Evolutionary conservation across 1,284 basidiomycete species (phyloP).

Genomic region (Ceratobasidium sp.): DNA sequence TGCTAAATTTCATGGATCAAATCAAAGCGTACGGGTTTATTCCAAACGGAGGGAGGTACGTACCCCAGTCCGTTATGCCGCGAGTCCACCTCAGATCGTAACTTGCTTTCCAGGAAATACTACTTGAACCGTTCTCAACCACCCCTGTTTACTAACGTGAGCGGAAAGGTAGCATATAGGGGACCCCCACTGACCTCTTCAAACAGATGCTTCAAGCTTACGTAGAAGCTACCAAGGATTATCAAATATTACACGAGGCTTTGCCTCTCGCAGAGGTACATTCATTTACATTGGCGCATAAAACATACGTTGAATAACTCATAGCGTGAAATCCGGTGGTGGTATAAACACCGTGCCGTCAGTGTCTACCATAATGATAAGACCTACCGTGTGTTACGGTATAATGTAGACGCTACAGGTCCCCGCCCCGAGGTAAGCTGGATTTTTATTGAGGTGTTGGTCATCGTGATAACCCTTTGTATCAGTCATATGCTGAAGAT

Average conservation of each 20-base stretch:
- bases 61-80: not conserved
- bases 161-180: conserved; percentile 47
- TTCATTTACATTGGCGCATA: not conserved
- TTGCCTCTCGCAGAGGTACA: conserved; percentile 65
- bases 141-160: conserved; percentile 80
- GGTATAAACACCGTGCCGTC: conserved; percentile 76
- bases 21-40: conserved; percentile 83
- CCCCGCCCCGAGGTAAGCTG: conserved; percentile 79
- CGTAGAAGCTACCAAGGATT: conserved; percentile 65
- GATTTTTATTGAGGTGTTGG: not conserved
- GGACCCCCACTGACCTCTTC: not conserved
- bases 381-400: conserved; percentile 72
- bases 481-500: conserved; percentile 61
- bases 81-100: not conserved
- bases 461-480: not conserved
- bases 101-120: conserved; percentile 57
- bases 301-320: not conserved
- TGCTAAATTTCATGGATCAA: conserved; percentile 94
- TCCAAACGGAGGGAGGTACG: conserved; percentile 83
- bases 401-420: conserved; percentile 77
- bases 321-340: conserved; percentile 76
- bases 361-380: not conserved
- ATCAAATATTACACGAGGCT: conserved; percentile 65
- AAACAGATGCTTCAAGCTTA: conserved; percentile 71
- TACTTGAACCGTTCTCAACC: conserved; percentile 91